Conservation (phyloP, 2,329 filamentous ascomycete species). For the Pyricularia pennisetigena region DNA sequence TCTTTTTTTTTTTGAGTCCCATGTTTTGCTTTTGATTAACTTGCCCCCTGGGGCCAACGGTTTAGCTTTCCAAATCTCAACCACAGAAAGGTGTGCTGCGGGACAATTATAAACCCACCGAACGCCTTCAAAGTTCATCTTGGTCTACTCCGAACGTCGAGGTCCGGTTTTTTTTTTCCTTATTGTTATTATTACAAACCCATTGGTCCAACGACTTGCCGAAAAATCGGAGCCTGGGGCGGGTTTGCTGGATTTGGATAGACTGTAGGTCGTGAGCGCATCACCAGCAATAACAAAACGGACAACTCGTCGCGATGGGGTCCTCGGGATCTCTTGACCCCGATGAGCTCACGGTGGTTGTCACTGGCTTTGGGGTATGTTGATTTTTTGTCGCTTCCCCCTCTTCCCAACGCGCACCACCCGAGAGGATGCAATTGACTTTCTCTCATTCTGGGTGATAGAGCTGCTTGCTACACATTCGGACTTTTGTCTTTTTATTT, state of each 20-base stretch:
- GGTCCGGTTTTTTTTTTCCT: background rate
- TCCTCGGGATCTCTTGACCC: slow-evolving; percentile 16
- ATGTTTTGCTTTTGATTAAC: no score
- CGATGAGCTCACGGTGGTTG: slow-evolving; percentile 46
- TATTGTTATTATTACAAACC: background rate
- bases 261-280: background rate
- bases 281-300: background rate
- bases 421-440: background rate
- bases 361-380: slow-evolving; percentile 53
- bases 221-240: background rate
- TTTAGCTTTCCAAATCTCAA: no score
- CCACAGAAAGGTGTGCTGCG: no score
- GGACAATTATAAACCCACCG: no score
- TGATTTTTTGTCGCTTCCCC: slow-evolving; percentile 3
- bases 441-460: background rate
- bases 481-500: background rate
- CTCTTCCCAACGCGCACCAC: background rate
- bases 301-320: slow-evolving; percentile 14
- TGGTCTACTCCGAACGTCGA: no score
- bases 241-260: background rate
- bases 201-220: background rate
- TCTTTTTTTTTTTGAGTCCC: background rate
- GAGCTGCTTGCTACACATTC: background rate
- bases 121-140: no score
- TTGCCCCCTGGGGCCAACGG: no score